These are phyloP conservation scores for Cladosporium sp. DNA, from an alignment of 2,329 filamentous ascomycete species.

Conservation along the genomic window DNA sequence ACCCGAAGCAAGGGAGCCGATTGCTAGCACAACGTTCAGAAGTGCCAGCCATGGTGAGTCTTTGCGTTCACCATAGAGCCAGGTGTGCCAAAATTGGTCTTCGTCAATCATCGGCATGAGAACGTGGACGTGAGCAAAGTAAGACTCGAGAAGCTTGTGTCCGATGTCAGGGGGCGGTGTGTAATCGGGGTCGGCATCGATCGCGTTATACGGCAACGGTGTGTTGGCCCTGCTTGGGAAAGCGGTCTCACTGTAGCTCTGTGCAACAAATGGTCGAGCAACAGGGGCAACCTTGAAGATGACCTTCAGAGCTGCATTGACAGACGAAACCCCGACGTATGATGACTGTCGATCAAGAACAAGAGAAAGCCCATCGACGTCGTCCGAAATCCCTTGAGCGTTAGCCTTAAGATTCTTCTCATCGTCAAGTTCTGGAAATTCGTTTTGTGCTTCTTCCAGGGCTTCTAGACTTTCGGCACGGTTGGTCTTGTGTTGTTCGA, in stretches of 20 bases:
- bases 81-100: conserved; percentile 29
- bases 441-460: conserved; percentile 58
- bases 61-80: conserved; percentile 26
- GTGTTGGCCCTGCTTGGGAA: conserved; percentile 26
- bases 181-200: conserved; percentile 20
- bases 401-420: conserved; percentile 39
- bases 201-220: conserved; percentile 18
- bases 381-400: conserved; percentile 38
- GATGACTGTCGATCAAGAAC: conserved; percentile 29
- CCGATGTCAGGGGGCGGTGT: conserved; percentile 27
- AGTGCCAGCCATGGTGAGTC: conserved; percentile 31
- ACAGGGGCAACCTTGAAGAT: conserved; percentile 30
- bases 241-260: conserved; percentile 24
- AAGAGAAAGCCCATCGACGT: conserved; percentile 30
- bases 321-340: conserved; percentile 31
- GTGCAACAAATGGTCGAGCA: conserved; percentile 24
- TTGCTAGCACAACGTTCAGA: conserved; percentile 30
- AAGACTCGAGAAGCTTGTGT: conserved; percentile 28
- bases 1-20: conserved; percentile 26
- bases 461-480: conserved; percentile 52
- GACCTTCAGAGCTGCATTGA: conserved; percentile 31
- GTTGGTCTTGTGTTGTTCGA: conserved; percentile 37
- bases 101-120: conserved; percentile 34
- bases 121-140: conserved; percentile 29
- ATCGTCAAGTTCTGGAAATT: conserved; percentile 60